Evolutionary conservation across 2,329 filamentous ascomycete species (phyloP), one percentile per base, ranked within the genome.

Genomic region (Botrytis elliptica): DNA sequence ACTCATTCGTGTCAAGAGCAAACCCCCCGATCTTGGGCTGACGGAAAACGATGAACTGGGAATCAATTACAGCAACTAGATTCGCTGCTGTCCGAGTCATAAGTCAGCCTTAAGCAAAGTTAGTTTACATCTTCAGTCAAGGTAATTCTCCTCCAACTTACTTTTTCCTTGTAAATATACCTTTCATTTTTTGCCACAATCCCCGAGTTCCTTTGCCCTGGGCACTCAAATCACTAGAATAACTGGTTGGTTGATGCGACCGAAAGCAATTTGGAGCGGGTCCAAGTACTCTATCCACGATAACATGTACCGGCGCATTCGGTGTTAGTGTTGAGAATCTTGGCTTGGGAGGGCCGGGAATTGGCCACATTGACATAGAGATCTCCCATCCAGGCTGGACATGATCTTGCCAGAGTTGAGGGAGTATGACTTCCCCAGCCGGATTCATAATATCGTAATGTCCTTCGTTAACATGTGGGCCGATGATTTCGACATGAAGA

Each of bases 401-500:
- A 60, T 93, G 91, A 78, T 90, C 92, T 77, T 95, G 92, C 93
- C 93, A 96, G 16, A 95, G 89, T 74, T 90, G 87, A 9, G 92
- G 92, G 55, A 96, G 88, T 78, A 96, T 95, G 76, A 95, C 95
- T 81, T 96, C 92, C 49, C 91, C 91, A 78, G 93, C 89, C 4
- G 93, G 92, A 0, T 92, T 93, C 70, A 93, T 87, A 62, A 96
- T 84, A 81, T 96, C 93, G 82, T 94, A 96, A 79, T 93, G 92
- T 0, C 93, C 93, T 74, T 92, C 88, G 75, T 90, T 88, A 38
- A 96, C 93, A 78, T 93, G 91, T 18, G 89, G 90, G 0, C 92
- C 92, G 70, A 95, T 89, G 20, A 91, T 85, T 65, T 94, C 92
- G 67, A 96, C 91, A 77, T 95, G 92, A 29, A 91, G 81, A 80